A percentile compares a stretch with the other conserved stretches of the same genome.
phyloP scores from a whole-genome alignment of 345 rosid genomes.

The Pseudoturritis turrita region DNA sequence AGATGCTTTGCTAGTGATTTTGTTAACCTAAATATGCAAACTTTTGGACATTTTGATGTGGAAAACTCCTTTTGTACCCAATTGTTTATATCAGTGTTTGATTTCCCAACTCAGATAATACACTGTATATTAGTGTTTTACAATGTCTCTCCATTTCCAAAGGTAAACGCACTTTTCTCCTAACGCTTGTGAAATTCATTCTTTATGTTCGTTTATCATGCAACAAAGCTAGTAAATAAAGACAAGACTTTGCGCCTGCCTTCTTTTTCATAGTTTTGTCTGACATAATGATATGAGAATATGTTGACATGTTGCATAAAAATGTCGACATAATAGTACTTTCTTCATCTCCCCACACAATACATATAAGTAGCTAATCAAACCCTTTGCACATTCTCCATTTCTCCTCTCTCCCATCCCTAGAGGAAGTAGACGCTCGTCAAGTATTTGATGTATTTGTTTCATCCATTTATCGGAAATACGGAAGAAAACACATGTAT shows the following conservation, averaged over 20 bases:
- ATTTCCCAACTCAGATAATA: too few relatives aligned
- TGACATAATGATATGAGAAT: neutral
- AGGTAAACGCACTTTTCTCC: neutral
- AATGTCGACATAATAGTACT: slow-evolving; percentile 33
- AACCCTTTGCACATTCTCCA: slow-evolving; percentile 8
- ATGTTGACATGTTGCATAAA: slow-evolving; percentile 19
- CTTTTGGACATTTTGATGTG: too few relatives aligned
- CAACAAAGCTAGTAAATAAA: neutral
- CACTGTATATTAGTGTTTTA: too few relatives aligned
- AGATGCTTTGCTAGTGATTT: too few relatives aligned
- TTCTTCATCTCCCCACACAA: slow-evolving; percentile 6
- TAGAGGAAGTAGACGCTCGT: neutral
- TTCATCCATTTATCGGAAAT: neutral
- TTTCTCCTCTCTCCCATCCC: neutral
- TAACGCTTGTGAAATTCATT: neutral
- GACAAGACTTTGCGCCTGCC: slow-evolving; percentile 1
- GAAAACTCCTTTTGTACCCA: too few relatives aligned
- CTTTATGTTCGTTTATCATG: neutral
- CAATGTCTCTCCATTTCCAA: neutral
- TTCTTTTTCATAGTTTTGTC: slow-evolving; percentile 3
- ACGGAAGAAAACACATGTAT: neutral
- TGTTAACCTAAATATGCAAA: too few relatives aligned
- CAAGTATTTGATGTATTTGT: neutral
- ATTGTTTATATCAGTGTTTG: too few relatives aligned
- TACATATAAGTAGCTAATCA: slow-evolving; percentile 4